Evolutionary conservation across 352 stramenopile species (phyloP), one percentile per base, ranked within the genome.

Genomic region (Detonula confervacea): DNA sequence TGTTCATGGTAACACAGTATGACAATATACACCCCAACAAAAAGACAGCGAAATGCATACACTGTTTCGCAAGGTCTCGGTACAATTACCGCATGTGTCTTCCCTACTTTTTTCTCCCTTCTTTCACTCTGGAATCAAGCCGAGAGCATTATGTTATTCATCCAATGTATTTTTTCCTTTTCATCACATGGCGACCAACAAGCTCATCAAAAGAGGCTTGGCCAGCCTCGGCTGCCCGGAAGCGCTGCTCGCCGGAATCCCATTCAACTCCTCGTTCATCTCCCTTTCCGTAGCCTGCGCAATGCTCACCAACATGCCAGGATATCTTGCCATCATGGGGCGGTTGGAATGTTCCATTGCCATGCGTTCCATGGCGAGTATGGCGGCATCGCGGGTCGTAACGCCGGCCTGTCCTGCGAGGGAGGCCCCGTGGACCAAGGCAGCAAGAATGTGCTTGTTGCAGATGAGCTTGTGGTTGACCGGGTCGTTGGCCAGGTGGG

Each of bases 151-250:
- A n/a, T n/a, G n/a, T n/a, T n/a, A n/a, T n/a, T n/a, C n/a, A n/a
- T n/a, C n/a, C n/a, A n/a, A n/a, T n/a, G n/a, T n/a, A n/a, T n/a
- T n/a, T n/a, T n/a, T n/a, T n/a, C n/a, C n/a, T n/a, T n/a, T n/a
- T 42, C 51, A 61, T 74, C 37, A 93, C 84, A 93, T 88, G 35
- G 88, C 83, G 27, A 93, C 81, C 20, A 93, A 74, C n/a, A 93
- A 80, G 35, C 76, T 90, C 88, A 93, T 90, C 14, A 93, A 67
- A 16, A 93, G 66, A 25, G 86, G 86, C 52, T 93, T 93, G 3
- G 88, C 88, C 52, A 93, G 49, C 39, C 77, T 83, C n/a, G 77
- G 76, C 60, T 89, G 77, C 35, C 79, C 68, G 16, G 46, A 62
- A 24, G 39, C 39, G 25, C 20, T 78, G 27, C 33, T 47, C 20